Percentiles rank a stretch among this genome's conserved stretches.
Conservation (phyloP, 306 rosid genomes). For the Betula pendula region DNA sequence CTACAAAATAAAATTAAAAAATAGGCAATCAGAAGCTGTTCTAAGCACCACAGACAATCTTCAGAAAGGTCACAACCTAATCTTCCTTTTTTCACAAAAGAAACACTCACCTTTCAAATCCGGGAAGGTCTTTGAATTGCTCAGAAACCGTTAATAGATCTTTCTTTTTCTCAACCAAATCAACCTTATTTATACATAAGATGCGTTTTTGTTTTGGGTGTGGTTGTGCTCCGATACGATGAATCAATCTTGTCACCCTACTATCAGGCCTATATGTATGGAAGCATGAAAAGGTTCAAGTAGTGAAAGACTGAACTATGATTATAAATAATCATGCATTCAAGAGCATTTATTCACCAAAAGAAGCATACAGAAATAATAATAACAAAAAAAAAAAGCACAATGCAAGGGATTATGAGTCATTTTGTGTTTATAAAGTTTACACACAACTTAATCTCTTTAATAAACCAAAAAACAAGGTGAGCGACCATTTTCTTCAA, state of each 20-base stretch:
- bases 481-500: background rate
- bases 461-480: background rate
- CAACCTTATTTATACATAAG: slow-evolving; percentile 91
- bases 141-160: slow-evolving; percentile 72
- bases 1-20: slow-evolving; percentile 44
- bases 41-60: slow-evolving; percentile 19
- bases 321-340: background rate
- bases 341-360: background rate
- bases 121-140: slow-evolving; percentile 86
- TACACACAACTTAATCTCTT: background rate
- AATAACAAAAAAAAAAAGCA: background rate
- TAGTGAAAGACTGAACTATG: slow-evolving; percentile 11
- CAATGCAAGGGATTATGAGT: background rate
- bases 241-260: slow-evolving; percentile 72
- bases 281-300: slow-evolving; percentile 19
- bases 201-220: slow-evolving; percentile 77
- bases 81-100: slow-evolving; percentile 13
- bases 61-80: slow-evolving; percentile 13
- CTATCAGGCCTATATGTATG: slow-evolving; percentile 64
- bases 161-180: slow-evolving; percentile 92
- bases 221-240: slow-evolving; percentile 65
- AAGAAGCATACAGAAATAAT: background rate
- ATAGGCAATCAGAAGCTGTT: slow-evolving; percentile 29
- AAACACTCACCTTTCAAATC: slow-evolving; percentile 74
- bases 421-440: background rate